Evolutionary conservation across 768 basidiomycete species (phyloP).

Genomic region (Tulasnella sp.): DNA sequence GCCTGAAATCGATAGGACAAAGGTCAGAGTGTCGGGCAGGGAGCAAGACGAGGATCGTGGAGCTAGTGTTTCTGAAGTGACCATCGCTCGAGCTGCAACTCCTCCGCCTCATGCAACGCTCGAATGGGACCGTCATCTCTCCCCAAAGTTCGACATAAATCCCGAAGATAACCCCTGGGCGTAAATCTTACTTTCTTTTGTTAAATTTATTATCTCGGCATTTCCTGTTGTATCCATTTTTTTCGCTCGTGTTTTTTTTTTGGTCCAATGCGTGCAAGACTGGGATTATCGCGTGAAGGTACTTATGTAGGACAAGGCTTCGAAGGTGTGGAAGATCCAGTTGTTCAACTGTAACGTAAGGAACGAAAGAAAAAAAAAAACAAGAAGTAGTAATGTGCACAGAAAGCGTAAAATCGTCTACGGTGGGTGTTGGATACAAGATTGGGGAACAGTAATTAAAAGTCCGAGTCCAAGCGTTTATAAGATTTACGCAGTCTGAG

Average conservation of each 20-base stretch:
- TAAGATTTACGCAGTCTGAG: background rate
- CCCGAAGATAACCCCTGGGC: slow-evolving; percentile 54
- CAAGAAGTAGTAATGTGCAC: background rate
- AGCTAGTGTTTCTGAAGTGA: slow-evolving; percentile 26
- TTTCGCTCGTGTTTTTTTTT: background rate
- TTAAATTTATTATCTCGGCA: background rate
- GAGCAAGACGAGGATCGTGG: slow-evolving; percentile 17
- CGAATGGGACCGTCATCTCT: slow-evolving; percentile 32
- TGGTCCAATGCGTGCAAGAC: background rate
- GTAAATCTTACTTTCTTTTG: slow-evolving; percentile 25
- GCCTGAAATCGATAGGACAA: slow-evolving; percentile 47
- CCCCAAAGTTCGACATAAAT: slow-evolving; percentile 25
- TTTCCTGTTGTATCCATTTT: background rate
- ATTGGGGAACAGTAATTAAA: background rate
- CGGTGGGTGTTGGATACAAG: background rate
- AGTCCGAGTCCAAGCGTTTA: background rate
- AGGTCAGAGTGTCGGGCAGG: background rate
- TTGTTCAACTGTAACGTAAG: background rate
- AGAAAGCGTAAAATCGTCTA: background rate
- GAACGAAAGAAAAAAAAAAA: no score
- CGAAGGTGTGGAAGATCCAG: no score
- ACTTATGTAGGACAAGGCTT: background rate
- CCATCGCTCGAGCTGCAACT: slow-evolving; percentile 35
- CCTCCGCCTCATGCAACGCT: slow-evolving; percentile 42
- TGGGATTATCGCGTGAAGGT: background rate